Percentiles rank a stretch among this genome's conserved stretches.
These are phyloP conservation scores for Yamadazyma triangularis DNA, from an alignment of 1,139 yeast species.

Conservation along the genomic window DNA sequence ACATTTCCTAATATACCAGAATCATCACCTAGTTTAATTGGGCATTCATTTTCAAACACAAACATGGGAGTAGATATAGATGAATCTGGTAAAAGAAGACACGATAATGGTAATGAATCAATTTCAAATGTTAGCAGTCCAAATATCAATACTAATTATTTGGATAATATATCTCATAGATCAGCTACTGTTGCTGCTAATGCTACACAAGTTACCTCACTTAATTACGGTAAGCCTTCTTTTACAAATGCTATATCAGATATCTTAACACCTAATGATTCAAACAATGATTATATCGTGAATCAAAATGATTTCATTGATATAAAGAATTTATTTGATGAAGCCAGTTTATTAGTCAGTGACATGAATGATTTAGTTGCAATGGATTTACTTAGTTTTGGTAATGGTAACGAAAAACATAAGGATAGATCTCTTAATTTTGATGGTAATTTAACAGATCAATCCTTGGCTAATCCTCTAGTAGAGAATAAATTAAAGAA, in stretches of 20 bases:
- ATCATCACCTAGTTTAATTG: background rate
- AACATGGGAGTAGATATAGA: too few relatives aligned
- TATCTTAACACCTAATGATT: slow-evolving; percentile 18
- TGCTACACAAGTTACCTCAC: too few relatives aligned
- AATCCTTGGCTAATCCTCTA: slow-evolving; percentile 4
- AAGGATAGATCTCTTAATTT: slow-evolving; percentile 1
- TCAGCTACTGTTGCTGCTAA: too few relatives aligned
- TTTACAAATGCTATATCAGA: slow-evolving; percentile 26
- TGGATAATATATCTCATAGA: too few relatives aligned
- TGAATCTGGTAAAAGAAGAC: too few relatives aligned
- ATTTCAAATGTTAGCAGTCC: background rate
- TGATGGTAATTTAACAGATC: background rate
- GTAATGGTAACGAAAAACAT: background rate
- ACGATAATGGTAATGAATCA: background rate
- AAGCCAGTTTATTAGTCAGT: slow-evolving; percentile 47
- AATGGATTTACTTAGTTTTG: slow-evolving; percentile 13
- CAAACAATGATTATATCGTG: slow-evolving; percentile 5
- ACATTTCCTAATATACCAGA: background rate
- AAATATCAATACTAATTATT: too few relatives aligned
- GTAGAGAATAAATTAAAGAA: slow-evolving; percentile 4
- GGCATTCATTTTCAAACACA: too few relatives aligned
- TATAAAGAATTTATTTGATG: slow-evolving; percentile 35
- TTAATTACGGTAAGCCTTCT: too few relatives aligned
- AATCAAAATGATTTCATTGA: slow-evolving; percentile 7
- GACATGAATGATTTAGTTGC: slow-evolving; percentile 43